Evolutionary conservation across 2,329 filamentous ascomycete species (phyloP), one percentile per base, ranked within the genome.

Genomic region (Chaetothyriales sp.): DNA sequence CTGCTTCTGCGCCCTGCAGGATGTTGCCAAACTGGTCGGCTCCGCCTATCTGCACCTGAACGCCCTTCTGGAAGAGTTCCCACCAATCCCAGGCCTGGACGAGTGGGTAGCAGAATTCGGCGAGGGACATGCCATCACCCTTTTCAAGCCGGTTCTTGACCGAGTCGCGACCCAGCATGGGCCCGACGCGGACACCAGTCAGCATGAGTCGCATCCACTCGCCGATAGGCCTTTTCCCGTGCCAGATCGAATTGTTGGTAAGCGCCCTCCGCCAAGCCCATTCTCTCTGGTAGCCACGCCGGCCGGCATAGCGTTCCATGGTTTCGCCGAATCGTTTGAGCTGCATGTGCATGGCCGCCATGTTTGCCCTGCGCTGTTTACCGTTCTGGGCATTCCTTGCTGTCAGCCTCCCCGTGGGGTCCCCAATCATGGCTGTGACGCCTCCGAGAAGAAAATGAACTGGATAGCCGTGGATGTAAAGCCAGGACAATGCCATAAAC

Each of bases 21-120:
- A 98, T 96, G 68, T 98, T 98, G 55, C 92, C 92, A 64, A 83
- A 96, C 69, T 98, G 92, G 64, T 98, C 92, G 5, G 88, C 88
- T 42, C 92, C 92, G 52, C 92, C 92, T 49, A 98, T 86, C 68
- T 98, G 88, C 64, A 96, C 77, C 63, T 89, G 83, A 8, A 88
- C 74, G 46, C 76, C 74, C 48, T 74, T 76, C 20, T 78, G 75
- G 67, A 85, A 93, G 70, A 96, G 76, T 59, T 85, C 76, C 86
- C 86, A 96, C 79, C 89, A 98, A 65, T 98, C 92, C 84, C 89
- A 96, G 19, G 84, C 88, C 65, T 98, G 92, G 61, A 96, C 79
- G 15, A 98, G 70, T 1, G 93, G 92, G 63, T 98, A 98, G 43
- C 81, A 78, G 66, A 98, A 95, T 64, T 98, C 92, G 36, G 86